phyloP scores from a whole-genome alignment of 106 monocot genomes.

The Dendrobium nobile region DNA sequence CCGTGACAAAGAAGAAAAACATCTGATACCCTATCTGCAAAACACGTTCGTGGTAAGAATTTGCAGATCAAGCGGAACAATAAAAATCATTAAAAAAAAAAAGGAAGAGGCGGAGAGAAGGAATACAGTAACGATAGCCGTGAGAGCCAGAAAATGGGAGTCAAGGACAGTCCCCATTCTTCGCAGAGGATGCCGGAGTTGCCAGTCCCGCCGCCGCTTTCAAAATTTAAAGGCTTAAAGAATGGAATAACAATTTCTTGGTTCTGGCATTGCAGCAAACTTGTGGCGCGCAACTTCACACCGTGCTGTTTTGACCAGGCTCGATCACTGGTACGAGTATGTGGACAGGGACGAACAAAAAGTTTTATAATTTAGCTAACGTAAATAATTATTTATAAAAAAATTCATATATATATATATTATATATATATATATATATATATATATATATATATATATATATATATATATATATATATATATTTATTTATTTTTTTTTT shows the following conservation, averaged over 20 bases:
- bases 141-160: slow-evolving; percentile 82
- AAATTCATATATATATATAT: no score
- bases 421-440: no score
- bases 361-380: no score
- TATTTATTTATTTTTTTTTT: no score
- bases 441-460: no score
- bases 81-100: neutral
- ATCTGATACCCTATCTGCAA: slow-evolving; percentile 77
- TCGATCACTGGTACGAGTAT: no score
- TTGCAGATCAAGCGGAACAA: neutral
- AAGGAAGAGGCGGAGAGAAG: neutral
- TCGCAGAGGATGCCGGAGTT: neutral
- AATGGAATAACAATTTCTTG: neutral
- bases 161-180: slow-evolving; percentile 69
- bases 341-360: no score
- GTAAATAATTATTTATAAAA: no score
- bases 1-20: slow-evolving; percentile 80
- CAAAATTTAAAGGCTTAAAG: neutral
- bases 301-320: neutral
- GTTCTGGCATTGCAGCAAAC: neutral
- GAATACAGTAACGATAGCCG: slow-evolving; percentile 77
- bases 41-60: neutral
- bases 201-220: neutral
- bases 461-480: no score
- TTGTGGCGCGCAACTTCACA: neutral